Conservation (phyloP, 1,139 yeast species). For the Magnusiomyces clavatus region DNA sequence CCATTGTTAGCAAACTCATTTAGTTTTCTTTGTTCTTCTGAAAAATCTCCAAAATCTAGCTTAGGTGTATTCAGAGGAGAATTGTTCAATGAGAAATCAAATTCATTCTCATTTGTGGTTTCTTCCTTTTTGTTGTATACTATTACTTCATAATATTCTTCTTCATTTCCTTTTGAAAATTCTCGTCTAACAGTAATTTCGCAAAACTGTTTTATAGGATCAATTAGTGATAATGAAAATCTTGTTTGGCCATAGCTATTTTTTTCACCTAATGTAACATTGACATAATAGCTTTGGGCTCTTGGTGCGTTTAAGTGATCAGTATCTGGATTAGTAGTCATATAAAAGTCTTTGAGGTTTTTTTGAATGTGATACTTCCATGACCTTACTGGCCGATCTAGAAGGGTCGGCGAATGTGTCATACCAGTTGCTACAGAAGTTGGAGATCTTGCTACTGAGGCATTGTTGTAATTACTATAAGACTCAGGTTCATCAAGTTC, state of each 20-base stretch:
- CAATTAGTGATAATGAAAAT: conserved; percentile 12
- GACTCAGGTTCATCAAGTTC: too few species aligned
- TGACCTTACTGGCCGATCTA: not conserved
- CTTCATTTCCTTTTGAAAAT: conserved; percentile 1
- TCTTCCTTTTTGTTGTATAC: not conserved
- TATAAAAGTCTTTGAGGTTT: conserved; percentile 25
- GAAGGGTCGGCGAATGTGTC: not conserved
- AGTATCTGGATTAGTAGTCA: conserved; percentile 27
- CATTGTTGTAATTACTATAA: not conserved
- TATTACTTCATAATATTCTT: not conserved
- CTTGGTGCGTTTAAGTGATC: conserved; percentile 21
- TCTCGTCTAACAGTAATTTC: conserved; percentile 2
- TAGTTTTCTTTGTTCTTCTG: too few species aligned
- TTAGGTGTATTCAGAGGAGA: too few species aligned
- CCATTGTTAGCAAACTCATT: too few species aligned
- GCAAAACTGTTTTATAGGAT: conserved; percentile 2
- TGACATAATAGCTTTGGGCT: conserved; percentile 27
- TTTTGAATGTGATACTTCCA: conserved; percentile 27
- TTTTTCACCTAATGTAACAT: conserved; percentile 5
- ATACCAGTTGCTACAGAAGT: not conserved
- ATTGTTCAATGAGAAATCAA: not conserved
- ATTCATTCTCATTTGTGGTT: not conserved
- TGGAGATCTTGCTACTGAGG: not conserved
- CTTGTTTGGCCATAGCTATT: conserved; percentile 11
- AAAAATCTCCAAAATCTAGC: too few species aligned